A percentile compares a stretch with the other conserved stretches of the same genome.
Conservation (phyloP, 176 grass and related monocot species). For the Oryza glaberrima region DNA sequence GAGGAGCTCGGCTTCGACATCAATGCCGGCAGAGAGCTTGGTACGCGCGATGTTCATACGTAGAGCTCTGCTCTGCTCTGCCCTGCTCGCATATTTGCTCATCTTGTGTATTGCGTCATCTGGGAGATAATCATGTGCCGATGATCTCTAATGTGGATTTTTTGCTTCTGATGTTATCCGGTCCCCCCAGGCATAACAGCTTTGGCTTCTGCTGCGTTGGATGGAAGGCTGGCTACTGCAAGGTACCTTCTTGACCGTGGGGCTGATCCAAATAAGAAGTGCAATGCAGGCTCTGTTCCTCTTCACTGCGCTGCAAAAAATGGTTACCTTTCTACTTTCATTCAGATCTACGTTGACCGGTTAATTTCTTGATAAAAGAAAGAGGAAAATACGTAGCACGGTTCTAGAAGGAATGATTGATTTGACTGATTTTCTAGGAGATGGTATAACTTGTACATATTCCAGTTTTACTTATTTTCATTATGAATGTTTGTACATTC, state of each 20-base stretch:
- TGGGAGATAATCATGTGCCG: not conserved
- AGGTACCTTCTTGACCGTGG: slow-evolving; percentile 46
- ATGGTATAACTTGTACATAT: not conserved
- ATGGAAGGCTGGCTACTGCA: slow-evolving; percentile 23
- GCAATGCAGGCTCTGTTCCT: slow-evolving; percentile 17
- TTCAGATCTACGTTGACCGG: not conserved
- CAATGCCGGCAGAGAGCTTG: slow-evolving; percentile 9
- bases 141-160: not conserved
- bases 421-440: slow-evolving; percentile 3
- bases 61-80: not conserved
- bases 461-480: not conserved
- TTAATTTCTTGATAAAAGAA: slow-evolving; percentile 17
- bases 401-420: slow-evolving; percentile 5
- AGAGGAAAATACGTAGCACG: not conserved
- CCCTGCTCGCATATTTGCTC: not conserved
- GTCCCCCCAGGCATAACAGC: slow-evolving; percentile 39
- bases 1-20: slow-evolving; percentile 49
- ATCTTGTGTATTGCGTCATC: not conserved
- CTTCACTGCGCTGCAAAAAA: slow-evolving; percentile 44
- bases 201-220: slow-evolving; percentile 41
- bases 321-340: slow-evolving; percentile 19
- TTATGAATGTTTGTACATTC: not conserved
- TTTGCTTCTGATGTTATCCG: not conserved
- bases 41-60: slow-evolving; percentile 1
- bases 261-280: slow-evolving; percentile 30